Base-by-base conservation (phyloP, 169 alveolate genomes). In the Plasmodium adleri region DNA sequence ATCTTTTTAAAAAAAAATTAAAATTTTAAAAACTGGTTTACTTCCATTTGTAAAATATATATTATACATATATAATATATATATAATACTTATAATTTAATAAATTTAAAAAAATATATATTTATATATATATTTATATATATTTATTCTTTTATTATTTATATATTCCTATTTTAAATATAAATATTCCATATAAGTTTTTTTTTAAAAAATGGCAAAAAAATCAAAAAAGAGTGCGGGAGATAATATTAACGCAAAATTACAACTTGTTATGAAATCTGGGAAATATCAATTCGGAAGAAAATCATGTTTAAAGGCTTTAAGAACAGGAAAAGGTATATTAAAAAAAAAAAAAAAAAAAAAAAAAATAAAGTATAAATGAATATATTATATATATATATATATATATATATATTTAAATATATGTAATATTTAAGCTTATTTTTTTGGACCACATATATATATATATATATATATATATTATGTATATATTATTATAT, bases 221-320 rank as follows among this genome's bases (percentile, higher is more conserved):
- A 95, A 96, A 72, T 93, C 96, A 88, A 93, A 96, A 73, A 88
- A 94, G 56, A 97, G 96, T 91, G 97, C 96, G 68, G 93, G 96
- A 17, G 99, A 98, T 89, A 96, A 97, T 95, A 98, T 98, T 91
- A 98, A 98, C 96, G 93, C 97, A 74, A 97, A 97, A 92, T 95
- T 98, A 59, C 99, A 98, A 92, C 97, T 98, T 87, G 99, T 97
- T 75, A 98, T 98, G 98, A 98, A 98, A 93, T 97, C 99, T 56
- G 99, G 99, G 64, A 98, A 98, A 96, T 97, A 93, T 83, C 92
- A 96, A 93, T 92, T 97, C 83, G 99, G 99, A 71, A 97, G 97
- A 95, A 97, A 97, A 94, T 96, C 98, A 67, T 96, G 99, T 88
- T 90, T 98, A 88, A 96, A 98, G 83, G 95, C 99, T 8, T 89